Evolutionary conservation across 1,139 yeast species (phyloP).

Genomic region (Nakaseomyces delphensis): DNA sequence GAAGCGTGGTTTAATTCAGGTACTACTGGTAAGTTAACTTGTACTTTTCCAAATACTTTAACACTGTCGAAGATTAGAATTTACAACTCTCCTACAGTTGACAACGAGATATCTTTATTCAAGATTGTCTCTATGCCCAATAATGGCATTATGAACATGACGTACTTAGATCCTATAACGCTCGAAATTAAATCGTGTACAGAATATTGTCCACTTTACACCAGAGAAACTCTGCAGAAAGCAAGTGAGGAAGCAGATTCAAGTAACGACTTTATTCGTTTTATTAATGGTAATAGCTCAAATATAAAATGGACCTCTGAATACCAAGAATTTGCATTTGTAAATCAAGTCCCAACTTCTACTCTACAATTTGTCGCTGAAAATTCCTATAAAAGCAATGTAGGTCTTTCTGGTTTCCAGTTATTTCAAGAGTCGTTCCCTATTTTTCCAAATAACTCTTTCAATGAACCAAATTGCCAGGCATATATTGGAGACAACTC

Average conservation of each 20-base stretch:
- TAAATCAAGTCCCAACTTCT: conserved; percentile 55
- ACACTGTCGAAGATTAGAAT: conserved; percentile 69
- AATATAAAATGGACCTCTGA: conserved; percentile 36
- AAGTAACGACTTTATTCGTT: conserved; percentile 14
- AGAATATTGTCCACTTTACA: conserved; percentile 71
- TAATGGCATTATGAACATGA: conserved; percentile 83
- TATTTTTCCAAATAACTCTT: conserved; percentile 66
- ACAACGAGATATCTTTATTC: conserved; percentile 49
- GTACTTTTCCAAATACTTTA: conserved; percentile 48
- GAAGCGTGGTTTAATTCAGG: conserved; percentile 53
- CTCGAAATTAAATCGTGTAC: conserved; percentile 58
- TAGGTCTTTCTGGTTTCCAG: conserved; percentile 66
- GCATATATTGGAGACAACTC: conserved; percentile 32
- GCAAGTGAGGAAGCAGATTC: conserved; percentile 16
- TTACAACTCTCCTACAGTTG: conserved; percentile 47
- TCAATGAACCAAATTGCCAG: conserved; percentile 59
- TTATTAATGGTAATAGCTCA: conserved; percentile 25
- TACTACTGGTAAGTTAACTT: conserved; percentile 57
- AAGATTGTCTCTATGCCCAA: conserved; percentile 72
- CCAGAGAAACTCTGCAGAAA: conserved; percentile 27
- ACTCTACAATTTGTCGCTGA: conserved; percentile 57
- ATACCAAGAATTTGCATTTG: conserved; percentile 77
- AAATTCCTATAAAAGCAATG: conserved; percentile 61
- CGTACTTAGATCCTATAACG: conserved; percentile 69
- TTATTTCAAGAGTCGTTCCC: conserved; percentile 55